Percentiles rank a stretch among this genome's conserved stretches.
Conservation (phyloP, 2,329 filamentous ascomycete species). For the Exophiala viscosa region DNA sequence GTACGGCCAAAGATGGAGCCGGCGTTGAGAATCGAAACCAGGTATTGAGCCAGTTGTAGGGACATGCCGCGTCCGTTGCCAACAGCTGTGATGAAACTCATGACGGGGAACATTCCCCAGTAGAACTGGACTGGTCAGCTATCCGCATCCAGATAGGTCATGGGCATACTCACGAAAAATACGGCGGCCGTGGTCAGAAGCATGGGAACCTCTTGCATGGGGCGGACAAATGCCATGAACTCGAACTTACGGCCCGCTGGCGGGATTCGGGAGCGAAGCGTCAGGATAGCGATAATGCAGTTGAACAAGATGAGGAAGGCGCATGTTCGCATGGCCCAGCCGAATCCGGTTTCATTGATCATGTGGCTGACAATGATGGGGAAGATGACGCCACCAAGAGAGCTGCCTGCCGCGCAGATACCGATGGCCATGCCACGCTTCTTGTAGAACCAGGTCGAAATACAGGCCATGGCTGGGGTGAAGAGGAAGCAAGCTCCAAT, state of each 20-base stretch:
- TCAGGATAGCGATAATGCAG: constrained; percentile 51
- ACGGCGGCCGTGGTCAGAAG: constrained; percentile 25
- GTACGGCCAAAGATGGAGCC: constrained; percentile 52
- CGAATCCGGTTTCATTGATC: constrained; percentile 51
- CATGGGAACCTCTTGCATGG: constrained; percentile 30
- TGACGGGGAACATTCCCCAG: constrained; percentile 32
- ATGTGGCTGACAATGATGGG: constrained; percentile 59
- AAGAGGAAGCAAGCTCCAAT: constrained; percentile 51
- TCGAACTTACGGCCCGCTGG: constrained; percentile 35
- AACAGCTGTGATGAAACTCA: constrained; percentile 27
- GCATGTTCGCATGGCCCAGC: constrained; percentile 56
- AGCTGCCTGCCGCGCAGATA: constrained; percentile 53
- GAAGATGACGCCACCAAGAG: constrained; percentile 57
- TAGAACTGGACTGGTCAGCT: constrained; percentile 19
- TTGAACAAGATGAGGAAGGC: constrained; percentile 60
- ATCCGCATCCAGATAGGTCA: too few species aligned
- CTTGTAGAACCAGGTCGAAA: constrained; percentile 53
- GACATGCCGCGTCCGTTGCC: constrained; percentile 28
- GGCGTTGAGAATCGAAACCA: constrained; percentile 31
- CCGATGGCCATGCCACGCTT: constrained; percentile 54
- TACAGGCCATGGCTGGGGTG: constrained; percentile 39
- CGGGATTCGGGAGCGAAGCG: constrained; percentile 50
- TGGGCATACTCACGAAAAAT: constrained; percentile 15
- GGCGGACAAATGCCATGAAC: constrained; percentile 32
- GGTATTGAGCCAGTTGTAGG: constrained; percentile 27